These are phyloP conservation scores for Herpotrichia juniperi DNA, from an alignment of 2,329 filamentous ascomycete genomes.

Conservation along the genomic window DNA sequence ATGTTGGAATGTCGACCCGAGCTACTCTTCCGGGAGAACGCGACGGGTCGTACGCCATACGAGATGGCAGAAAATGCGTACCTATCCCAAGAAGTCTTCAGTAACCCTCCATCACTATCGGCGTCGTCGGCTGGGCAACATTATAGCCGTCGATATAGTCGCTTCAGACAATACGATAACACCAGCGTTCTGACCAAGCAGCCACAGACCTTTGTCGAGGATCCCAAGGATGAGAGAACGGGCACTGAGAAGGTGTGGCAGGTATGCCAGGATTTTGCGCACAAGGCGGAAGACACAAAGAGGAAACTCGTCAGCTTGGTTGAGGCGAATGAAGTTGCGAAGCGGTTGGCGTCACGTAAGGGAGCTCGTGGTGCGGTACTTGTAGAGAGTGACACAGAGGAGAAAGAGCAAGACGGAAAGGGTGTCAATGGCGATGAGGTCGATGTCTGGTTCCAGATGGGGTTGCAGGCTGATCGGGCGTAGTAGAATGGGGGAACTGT, in stretches of 20 bases:
- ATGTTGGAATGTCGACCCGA: slow-evolving; percentile 61
- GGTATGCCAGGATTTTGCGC: slow-evolving; percentile 41
- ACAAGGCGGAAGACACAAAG: slow-evolving; percentile 48
- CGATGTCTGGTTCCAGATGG: too few species aligned
- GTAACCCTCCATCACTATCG: slow-evolving; percentile 40
- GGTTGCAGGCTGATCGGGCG: too few species aligned
- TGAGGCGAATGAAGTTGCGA: slow-evolving; percentile 67
- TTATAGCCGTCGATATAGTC: too few species aligned
- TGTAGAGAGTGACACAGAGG: too few species aligned
- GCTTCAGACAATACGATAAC: too few species aligned
- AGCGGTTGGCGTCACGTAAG: slow-evolving; percentile 52
- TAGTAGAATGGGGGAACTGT: too few species aligned
- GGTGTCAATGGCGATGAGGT: too few species aligned
- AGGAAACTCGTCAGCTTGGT: slow-evolving; percentile 61
- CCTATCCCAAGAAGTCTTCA: slow-evolving; percentile 59
- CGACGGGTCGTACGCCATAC: slow-evolving; percentile 74
- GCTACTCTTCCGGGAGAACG: slow-evolving; percentile 73
- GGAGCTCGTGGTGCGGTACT: too few species aligned
- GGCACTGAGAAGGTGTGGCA: slow-evolving; percentile 40
- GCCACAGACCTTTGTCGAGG: slow-evolving; percentile 25
- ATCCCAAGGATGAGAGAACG: neutral
- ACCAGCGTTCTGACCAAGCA: slow-evolving; percentile 11
- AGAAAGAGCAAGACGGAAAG: too few species aligned
- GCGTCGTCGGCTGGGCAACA: too few species aligned
- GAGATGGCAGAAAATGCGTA: slow-evolving; percentile 68